Evolutionary conservation across 805 yeast genomes (phyloP).

Genomic region (Yarrowia sp.): DNA sequence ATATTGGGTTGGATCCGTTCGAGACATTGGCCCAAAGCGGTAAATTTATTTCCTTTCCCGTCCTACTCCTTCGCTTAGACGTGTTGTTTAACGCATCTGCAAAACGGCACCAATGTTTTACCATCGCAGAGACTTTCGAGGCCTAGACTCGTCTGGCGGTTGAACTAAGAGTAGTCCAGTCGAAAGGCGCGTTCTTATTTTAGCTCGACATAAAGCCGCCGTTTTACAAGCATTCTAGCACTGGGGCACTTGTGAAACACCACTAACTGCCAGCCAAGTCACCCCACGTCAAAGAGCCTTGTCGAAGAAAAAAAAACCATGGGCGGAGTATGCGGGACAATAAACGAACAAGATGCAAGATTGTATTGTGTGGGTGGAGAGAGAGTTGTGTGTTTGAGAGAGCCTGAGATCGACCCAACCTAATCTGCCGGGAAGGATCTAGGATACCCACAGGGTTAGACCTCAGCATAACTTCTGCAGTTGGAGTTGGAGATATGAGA

Average conservation of each 20-base stretch:
- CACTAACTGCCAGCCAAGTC: neutral
- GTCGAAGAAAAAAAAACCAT: no score
- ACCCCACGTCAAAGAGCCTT: neutral
- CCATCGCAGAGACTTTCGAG: neutral
- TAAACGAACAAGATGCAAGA: neutral
- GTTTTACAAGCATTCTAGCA: no score
- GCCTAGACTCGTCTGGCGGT: neutral
- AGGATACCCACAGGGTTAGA: neutral
- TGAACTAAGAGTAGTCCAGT: neutral
- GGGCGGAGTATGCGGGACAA: no score
- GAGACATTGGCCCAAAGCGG: neutral
- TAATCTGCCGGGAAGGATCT: conserved; percentile 17
- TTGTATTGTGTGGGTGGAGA: neutral
- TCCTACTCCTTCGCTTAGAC: conserved; percentile 12
- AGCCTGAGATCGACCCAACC: neutral
- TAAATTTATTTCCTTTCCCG: neutral
- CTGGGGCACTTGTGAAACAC: neutral
- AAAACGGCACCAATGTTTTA: conserved; percentile 5
- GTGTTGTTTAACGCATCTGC: neutral
- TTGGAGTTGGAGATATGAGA: neutral
- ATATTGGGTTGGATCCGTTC: neutral
- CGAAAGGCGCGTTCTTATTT: no score
- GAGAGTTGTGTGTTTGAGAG: no score
- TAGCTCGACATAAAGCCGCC: no score
- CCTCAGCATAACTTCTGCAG: neutral